Base-by-base conservation (phyloP, 352 stramenopile species). In the Pythium phragmitis region DNA sequence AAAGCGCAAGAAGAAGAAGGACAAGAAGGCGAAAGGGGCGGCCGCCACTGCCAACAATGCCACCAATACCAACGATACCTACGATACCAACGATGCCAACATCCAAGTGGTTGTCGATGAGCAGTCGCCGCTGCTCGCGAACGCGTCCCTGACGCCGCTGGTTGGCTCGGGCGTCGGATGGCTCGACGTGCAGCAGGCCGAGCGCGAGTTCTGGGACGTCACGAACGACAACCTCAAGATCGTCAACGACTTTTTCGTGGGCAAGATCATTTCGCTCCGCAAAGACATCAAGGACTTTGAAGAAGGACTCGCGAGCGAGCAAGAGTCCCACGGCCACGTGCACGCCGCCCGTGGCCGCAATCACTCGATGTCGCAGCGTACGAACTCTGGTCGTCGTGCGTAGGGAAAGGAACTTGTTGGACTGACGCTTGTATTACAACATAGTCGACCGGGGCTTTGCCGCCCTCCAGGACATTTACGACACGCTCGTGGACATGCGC, bases 401-500 rank as follows among this genome's bases (percentile, higher is more conserved):
- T 39, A 17, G 28, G 30, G n/a, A 16, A 19, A 13, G 60, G 51
- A 19, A 56, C 14, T n/a, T 36, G 9, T 50, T 3, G 26, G 4
- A 23, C 50, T 43, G 42, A 43, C 19, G 14, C 19, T 19, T 26
- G 5, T 13, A 12, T 7, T 33, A 3, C 17, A 19, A 23, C 12
- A 21, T 63, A 51, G 65, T 57, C 65, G 84, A 94, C 47, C 82
- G 88, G 41, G 82, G 85, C 3, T 96, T 94, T 74, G 77, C 85
- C 33, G 85, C 72, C 53, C 65, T 98, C 26, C 87, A 96, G 59
- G 87, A 96, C 33, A 88, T 95, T 52, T 97, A 97, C 60, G 87
- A 96, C 56, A 91, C 89, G 60, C 68, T 97, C 34, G 83, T 96
- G 64, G 89, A 96, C 43, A 63, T 98, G 49, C 80, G 87, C n/a